Conservation (phyloP, 495 filamentous ascomycete genomes). For the Pseudevernia furfuracea region DNA sequence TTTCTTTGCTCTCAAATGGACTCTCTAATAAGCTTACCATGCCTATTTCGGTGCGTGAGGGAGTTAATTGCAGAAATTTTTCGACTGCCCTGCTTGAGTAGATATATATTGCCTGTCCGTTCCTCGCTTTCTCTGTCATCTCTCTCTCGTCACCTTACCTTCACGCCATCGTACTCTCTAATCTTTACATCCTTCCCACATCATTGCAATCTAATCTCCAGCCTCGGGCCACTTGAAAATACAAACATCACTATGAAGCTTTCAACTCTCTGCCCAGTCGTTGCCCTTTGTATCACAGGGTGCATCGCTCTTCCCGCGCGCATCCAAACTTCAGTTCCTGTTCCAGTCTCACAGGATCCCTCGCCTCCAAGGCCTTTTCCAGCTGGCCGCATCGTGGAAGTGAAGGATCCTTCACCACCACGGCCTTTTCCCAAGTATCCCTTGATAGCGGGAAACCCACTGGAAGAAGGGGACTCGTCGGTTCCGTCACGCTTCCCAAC, state of each 20-base stretch:
- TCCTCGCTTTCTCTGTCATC: not conserved
- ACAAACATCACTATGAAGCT: not conserved
- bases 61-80: not conserved
- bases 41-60: not conserved
- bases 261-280: not conserved
- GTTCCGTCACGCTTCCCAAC: too few relatives aligned
- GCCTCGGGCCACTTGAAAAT: not conserved
- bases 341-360: not conserved
- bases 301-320: not conserved
- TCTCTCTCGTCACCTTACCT: not conserved
- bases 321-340: not conserved
- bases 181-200: not conserved
- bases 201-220: not conserved
- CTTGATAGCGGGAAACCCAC: too few relatives aligned
- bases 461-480: too few relatives aligned
- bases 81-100: not conserved
- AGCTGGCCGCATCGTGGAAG: not conserved
- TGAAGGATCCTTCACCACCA: not conserved
- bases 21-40: not conserved
- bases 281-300: not conserved
- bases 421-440: too few relatives aligned
- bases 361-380: not conserved
- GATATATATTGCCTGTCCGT: not conserved
- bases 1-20: not conserved
- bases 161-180: too few relatives aligned